Evolutionary conservation across 2,329 filamentous ascomycete species (phyloP), one percentile per base, ranked within the genome.

Genomic region (Lojkania enalia): DNA sequence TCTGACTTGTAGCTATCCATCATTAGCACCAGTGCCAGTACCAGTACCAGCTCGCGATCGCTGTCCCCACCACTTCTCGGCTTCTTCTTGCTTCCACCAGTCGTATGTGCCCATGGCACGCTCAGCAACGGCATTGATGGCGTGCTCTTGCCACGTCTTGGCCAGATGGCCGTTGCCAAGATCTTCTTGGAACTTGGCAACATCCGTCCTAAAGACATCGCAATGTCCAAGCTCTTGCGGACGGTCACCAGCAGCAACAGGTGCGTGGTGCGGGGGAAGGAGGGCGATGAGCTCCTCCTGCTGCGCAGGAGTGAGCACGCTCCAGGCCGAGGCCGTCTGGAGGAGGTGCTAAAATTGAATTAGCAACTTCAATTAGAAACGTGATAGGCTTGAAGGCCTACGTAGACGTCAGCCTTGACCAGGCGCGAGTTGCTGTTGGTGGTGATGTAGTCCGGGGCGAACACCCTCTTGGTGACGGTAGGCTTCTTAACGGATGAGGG

Each of bases 11-110:
- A n/a, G n/a, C n/a, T n/a, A n/a, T n/a, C n/a, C n/a, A n/a, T n/a
- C n/a, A n/a, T n/a, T n/a, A n/a, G n/a, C n/a, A n/a, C n/a, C n/a
- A n/a, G n/a, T n/a, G n/a, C n/a, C n/a, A n/a, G n/a, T n/a, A n/a
- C n/a, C n/a, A n/a, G n/a, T n/a, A n/a, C n/a, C n/a, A n/a, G n/a
- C n/a, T n/a, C n/a, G n/a, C n/a, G n/a, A n/a, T n/a, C n/a, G n/a
- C 60, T 81, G 76, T 0, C 80, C 81, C 78, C 80, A 84, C 52
- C 77, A 80, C 43, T 72, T 61, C 59, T 84, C 79, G 12, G 76
- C 76, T 46, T 82, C 75, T 35, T 69, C 62, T 35, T 76, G 75
- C 60, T 82, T 78, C 66, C 77, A 81, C 4, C 68, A 67, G 53
- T 86, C 81, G 49, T 79, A 86, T 5, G 73, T 71, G 0, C 83